phyloP scores from a whole-genome alignment of 768 basidiomycete species.

The Collybia sordida region DNA sequence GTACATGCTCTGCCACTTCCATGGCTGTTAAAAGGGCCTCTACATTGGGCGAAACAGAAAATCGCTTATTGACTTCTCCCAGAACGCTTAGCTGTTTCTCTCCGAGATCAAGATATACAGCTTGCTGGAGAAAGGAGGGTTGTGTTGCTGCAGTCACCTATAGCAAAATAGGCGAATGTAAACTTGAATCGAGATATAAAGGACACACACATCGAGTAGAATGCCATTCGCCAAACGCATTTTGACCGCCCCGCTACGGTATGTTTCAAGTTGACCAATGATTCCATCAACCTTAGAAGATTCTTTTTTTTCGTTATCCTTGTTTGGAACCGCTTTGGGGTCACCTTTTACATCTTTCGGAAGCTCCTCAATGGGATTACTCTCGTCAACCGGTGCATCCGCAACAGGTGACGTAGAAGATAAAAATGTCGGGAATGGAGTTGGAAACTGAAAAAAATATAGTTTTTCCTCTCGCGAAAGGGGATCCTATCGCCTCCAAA shows the following conservation, averaged over 20 bases:
- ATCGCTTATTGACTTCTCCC: conserved; percentile 86
- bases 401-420: conserved; percentile 26
- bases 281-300: conserved; percentile 60
- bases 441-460: conserved; percentile 90
- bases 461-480: conserved; percentile 60
- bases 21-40: conserved; percentile 70
- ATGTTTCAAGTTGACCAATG: conserved; percentile 83
- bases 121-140: conserved; percentile 87
- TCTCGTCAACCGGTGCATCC: conserved; percentile 30
- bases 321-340: conserved; percentile 22
- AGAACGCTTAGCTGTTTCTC: conserved; percentile 66
- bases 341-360: conserved; percentile 52
- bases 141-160: conserved; percentile 83
- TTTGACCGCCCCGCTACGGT: conserved; percentile 82
- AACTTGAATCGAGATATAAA: conserved; percentile 5
- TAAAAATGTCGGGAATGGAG: conserved; percentile 76
- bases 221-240: conserved; percentile 83
- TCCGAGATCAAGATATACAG: conserved; percentile 65
- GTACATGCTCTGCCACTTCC: conserved; percentile 46
- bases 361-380: conserved; percentile 6
- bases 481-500: conserved; percentile 31
- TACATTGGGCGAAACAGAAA: conserved; percentile 81
- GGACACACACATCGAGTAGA: conserved; percentile 68
- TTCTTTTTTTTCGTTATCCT: conserved; percentile 20
- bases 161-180: neutral